Evolutionary conservation across 257 asterid species (phyloP).

Genomic region (Catharanthus roseus): DNA sequence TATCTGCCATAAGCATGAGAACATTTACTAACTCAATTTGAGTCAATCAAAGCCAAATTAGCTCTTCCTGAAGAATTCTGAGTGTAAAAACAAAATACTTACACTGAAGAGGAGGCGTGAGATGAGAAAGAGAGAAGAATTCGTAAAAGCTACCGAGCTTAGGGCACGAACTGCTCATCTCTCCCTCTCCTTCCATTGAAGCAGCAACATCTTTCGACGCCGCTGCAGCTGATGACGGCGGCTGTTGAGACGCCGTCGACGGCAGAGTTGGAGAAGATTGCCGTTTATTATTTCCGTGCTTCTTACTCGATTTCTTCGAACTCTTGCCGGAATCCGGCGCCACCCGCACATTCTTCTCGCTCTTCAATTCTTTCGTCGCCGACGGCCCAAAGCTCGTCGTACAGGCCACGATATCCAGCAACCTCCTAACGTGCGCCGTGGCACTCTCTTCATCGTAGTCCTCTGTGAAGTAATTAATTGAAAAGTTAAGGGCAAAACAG

Average conservation of each 20-base stretch:
- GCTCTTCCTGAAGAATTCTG: not conserved
- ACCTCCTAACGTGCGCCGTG: conserved; percentile 79
- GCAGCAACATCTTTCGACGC: conserved; percentile 29
- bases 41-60: conserved; percentile 7
- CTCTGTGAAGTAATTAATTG: conserved; percentile 43
- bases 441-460: conserved; percentile 78
- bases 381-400: conserved; percentile 88
- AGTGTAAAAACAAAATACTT: conserved; percentile 9
- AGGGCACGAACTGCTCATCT: conserved; percentile 75
- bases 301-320: conserved; percentile 54
- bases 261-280: conserved; percentile 39
- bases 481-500: conserved; percentile 22
- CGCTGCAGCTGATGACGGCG: conserved; percentile 12
- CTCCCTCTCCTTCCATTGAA: conserved; percentile 65
- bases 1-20: conserved; percentile 41
- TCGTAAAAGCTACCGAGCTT: conserved; percentile 90
- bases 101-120: conserved; percentile 95
- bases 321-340: conserved; percentile 44
- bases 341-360: conserved; percentile 42
- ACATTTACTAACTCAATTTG: not conserved
- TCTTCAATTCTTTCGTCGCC: conserved; percentile 34
- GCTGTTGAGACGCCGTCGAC: conserved; percentile 6
- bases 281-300: conserved; percentile 33
- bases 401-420: conserved; percentile 76
- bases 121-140: conserved; percentile 95